Base-by-base conservation (phyloP, 495 filamentous ascomycete genomes). In the Pyronema domesticum region DNA sequence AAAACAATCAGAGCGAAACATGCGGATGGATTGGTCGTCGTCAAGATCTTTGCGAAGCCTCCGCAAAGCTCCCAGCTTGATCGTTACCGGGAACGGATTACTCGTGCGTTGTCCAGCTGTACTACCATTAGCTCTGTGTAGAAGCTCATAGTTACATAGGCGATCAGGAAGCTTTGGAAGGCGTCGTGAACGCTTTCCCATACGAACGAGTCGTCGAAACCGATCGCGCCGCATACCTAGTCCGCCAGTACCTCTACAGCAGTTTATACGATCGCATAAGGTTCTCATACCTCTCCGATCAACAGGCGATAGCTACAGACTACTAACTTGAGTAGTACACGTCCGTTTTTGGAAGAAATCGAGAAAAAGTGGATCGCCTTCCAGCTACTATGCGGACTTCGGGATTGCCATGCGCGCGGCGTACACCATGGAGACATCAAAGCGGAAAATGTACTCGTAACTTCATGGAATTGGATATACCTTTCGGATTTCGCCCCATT, bases 381-480 rank as follows among this genome's bases (percentile, higher is more conserved):
- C 61, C 93, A 99, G 70, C 77, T 99, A 8, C 76, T 99, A 8
- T 94, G 86, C 67, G 91, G 85, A 7, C 72, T 96, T 51, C 79
- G 89, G 36, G 93, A 99, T 65, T 95, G 86, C 60, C 93, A 99
- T 68, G 73, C 81, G 42, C 74, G 84, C n/a, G 83, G 88, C 56
- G 74, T 96, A 50, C 95, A 85, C 67, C 93, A 99, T 67, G 93
- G 93, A 37, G 93, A 99, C 66, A 95, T 99, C 69, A 99, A 99
- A 70, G 87, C 91, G 0, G 89, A 96, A 68, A 99, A 96, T 61
- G 78, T 86, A 33, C 73, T 99, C 48, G 89, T 96, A 42, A 99
- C 93, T 0, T 95, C 93, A 23, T 99, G 93, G 93, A 95, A 96
- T 69, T 99, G 93, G 93, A 80, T 99, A 11, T 96, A 95, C 67